Base-by-base conservation (phyloP, 495 filamentous ascomycete species). In the Hypomontagnella monticulosa region DNA sequence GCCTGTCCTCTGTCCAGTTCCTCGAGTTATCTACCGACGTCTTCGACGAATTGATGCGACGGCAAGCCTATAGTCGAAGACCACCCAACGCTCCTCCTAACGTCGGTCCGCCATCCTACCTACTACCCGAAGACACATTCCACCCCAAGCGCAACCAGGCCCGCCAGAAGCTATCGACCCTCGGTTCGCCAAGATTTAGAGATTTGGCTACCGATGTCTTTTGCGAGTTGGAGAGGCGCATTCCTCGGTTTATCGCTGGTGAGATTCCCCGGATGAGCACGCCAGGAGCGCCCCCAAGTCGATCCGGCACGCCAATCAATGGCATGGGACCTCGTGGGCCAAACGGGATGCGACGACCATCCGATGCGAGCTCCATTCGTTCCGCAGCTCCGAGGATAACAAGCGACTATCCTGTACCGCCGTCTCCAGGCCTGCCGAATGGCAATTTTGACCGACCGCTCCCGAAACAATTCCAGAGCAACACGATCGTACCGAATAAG, bases 101-200 rank as follows among this genome's bases (percentile, higher is more conserved):
- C 52, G 69, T 75, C 37, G 77, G 76, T 37, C 81, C 80, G 2
- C 92, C 92, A 10, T 81, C 86, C 15, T 94, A 85, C 73, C 83
- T 99, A 8, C 80, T 91, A 15, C 91, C 95, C 4, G 93, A 93
- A 73, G 80, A 87, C 15, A 89, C 89, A 56, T 98, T 97, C 78
- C 96, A 99, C 78, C 92, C 92, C 16, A 98, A 98, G 78, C 89
- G 95, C 46, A 99, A 99, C 72, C 93, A 97, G 75, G 95, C 95
- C 5, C 85, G 95, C 47, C 91, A 96, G 78, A 97, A 95, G 75
- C 87, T 99, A 11, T 91, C 92, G 1, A 95, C 92, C 0, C 85
- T 98, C 6, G 91, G 92, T 19, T 85, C 89, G 19, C 86, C 89
- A 10, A 83, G 93, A 19, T 99, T 99, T 72, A 84, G 91, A 53